A percentile compares a stretch with the other conserved stretches of the same genome.
These are phyloP conservation scores for Mortierella sp. DNA, from an alignment of 371 early-diverging fungal genomes.

Conservation along the genomic window DNA sequence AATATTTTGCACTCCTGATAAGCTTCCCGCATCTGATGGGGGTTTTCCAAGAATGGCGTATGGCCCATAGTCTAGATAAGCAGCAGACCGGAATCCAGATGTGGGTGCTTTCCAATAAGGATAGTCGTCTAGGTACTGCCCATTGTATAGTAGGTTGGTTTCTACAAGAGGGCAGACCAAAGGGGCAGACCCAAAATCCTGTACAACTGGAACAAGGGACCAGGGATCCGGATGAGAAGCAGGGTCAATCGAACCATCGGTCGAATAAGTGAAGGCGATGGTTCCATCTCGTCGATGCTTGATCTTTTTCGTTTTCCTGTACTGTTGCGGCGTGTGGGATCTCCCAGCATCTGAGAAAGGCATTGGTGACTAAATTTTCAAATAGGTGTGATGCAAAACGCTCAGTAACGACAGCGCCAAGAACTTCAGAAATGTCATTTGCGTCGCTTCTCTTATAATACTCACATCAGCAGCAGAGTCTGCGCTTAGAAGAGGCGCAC, in stretches of 20 bases:
- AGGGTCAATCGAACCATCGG: conserved; percentile 54
- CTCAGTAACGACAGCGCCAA: background rate
- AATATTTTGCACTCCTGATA: conserved; percentile 58
- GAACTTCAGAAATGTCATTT: background rate
- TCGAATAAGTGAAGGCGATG: conserved; percentile 45
- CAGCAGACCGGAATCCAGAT: conserved; percentile 51
- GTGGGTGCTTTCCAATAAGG: conserved; percentile 49
- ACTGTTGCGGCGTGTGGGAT: conserved; percentile 50
- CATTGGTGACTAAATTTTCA: conserved; percentile 35
- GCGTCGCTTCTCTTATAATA: background rate
- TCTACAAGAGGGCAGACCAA: conserved; percentile 22
- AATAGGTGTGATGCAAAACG: background rate
- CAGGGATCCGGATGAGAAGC: conserved; percentile 54
- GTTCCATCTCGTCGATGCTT: conserved; percentile 54
- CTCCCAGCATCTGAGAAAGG: conserved; percentile 29
- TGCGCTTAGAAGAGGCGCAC: conserved; percentile 53
- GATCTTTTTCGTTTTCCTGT: conserved; percentile 49
- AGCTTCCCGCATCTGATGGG: conserved; percentile 9
- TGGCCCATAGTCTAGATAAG: conserved; percentile 69
- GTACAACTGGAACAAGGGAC: conserved; percentile 44
- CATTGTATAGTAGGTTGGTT: conserved; percentile 21
- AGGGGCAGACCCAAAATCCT: conserved; percentile 45
- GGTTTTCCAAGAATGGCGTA: conserved; percentile 59
- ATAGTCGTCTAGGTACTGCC: conserved; percentile 56
- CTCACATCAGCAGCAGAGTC: conserved; percentile 66